Evolutionary conservation across 164 flowering plant species (phyloP), one percentile per base, ranked within the genome.

Genomic region (Macadamia integrifolia): DNA sequence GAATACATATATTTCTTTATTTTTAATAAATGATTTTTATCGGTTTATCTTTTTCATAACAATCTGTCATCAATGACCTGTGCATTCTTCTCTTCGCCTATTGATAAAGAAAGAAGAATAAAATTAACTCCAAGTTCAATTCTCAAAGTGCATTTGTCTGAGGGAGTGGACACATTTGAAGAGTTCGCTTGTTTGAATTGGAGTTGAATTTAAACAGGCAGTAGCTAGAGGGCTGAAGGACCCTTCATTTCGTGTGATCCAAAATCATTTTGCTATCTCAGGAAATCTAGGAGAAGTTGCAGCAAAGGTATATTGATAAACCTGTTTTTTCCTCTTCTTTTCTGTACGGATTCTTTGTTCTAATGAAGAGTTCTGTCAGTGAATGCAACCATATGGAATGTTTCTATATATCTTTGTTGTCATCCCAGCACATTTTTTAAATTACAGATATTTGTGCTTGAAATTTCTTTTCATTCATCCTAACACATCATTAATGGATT

Each of bases 221-320:
- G 80, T 89, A 30, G 98, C 90, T 35, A 89, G 95, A 75, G 98
- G 97, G 66, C 85, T 93, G 10, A 93, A 87, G 77, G 98, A 91
- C 72, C 96, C 98, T 72, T 93, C 98, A 59, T 91, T 82, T 66
- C 91, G 97, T 28, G 96, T 91, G 62, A 91, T 93, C 75, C 98
- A 91, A 70, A 88, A 85, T 77, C 98, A 93, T 84, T 91, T 93
- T 85, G 93, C 97, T 8, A 60, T 83, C 66, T 76, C 88, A 15
- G 92, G 89, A 76, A 93, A 93, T 81, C 81, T 93, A 50, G 98
- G 98, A 73, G 98, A 89, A 48, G 83, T 93, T 55, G 87, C 98
- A 68, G 98, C 97, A 23, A 93, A 93, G 98, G 98, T 93, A 77
- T 53, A 12, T 8, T 18, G 12, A 18, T 15, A 29, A 42, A 48